Evolutionary conservation across 345 rosid genomes (phyloP).

Genomic region (Eucalyptus pumila): DNA sequence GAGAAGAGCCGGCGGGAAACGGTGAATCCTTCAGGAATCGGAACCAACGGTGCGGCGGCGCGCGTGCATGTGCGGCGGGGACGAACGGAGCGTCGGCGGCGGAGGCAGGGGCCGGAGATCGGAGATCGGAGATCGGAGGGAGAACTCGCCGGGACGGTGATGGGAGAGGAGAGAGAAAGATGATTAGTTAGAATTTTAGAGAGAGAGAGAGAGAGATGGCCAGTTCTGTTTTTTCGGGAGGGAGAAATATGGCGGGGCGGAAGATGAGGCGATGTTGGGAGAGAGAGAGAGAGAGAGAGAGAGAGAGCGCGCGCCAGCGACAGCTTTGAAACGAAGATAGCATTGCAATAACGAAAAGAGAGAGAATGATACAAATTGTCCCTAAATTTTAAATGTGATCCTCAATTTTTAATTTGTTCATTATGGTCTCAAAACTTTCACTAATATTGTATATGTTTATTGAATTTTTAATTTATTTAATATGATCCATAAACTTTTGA

Average conservation of each 20-base stretch:
- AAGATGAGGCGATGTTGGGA: conserved; percentile 29
- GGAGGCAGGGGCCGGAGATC: background rate
- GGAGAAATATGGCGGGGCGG: conserved; percentile 61
- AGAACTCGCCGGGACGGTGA: background rate
- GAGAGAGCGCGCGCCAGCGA: background rate
- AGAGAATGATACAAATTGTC: no score
- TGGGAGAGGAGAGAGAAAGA: background rate
- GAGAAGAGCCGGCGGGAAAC: background rate
- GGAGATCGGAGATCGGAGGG: background rate
- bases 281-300: background rate
- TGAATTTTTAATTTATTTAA: no score
- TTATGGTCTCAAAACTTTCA: rapidly evolving
- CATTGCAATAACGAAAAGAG: background rate
- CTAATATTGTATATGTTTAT: rapidly evolving
- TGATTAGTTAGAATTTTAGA: background rate
- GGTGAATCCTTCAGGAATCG: background rate
- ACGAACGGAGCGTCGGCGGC: background rate
- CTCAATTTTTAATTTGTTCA: no score
- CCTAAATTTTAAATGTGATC: no score
- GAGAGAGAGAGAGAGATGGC: background rate
- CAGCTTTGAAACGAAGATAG: background rate
- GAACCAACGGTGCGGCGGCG: background rate
- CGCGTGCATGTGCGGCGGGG: background rate
- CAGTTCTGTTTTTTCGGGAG: conserved; percentile 1
- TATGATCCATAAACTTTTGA: rapidly evolving